Conservation (phyloP, 164 flowering plant species). For the Vitis cinerea region DNA sequence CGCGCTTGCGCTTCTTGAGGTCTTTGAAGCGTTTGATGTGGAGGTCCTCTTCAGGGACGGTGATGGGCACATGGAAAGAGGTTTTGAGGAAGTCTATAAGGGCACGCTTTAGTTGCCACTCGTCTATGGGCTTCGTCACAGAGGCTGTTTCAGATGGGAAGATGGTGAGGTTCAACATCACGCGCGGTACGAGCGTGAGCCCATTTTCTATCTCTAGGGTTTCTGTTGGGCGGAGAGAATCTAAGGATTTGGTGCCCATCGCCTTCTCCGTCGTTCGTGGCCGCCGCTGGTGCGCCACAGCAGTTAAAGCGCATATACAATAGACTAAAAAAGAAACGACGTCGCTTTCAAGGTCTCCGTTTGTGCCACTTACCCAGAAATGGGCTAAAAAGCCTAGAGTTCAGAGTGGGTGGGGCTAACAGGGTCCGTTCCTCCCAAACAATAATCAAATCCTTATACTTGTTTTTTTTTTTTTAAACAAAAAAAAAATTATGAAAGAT, state of each 20-base stretch:
- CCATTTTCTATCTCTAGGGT: conserved; percentile 60
- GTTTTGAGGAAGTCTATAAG: conserved; percentile 60
- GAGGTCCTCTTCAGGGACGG: conserved; percentile 65
- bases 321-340: too few species aligned
- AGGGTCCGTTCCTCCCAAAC: too few species aligned
- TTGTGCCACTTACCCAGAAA: too few species aligned
- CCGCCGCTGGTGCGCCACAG: background rate
- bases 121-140: conserved; percentile 63
- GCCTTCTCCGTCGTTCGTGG: background rate
- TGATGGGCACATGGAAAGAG: conserved; percentile 39
- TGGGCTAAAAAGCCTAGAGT: too few species aligned
- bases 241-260: conserved; percentile 24
- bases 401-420: too few species aligned
- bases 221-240: conserved; percentile 52
- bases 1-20: conserved; percentile 82
- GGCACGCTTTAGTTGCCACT: conserved; percentile 75
- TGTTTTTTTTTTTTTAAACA: too few species aligned
- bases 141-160: conserved; percentile 53
- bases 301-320: too few species aligned
- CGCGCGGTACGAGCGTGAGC: conserved; percentile 65
- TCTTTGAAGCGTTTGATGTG: conserved; percentile 46
- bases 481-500: too few species aligned
- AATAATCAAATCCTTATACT: too few species aligned
- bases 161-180: conserved; percentile 63
- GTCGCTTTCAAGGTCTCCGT: too few species aligned